Evolutionary conservation across 2,329 filamentous ascomycete species (phyloP).

Genomic region (Cladosporium sp.): DNA sequence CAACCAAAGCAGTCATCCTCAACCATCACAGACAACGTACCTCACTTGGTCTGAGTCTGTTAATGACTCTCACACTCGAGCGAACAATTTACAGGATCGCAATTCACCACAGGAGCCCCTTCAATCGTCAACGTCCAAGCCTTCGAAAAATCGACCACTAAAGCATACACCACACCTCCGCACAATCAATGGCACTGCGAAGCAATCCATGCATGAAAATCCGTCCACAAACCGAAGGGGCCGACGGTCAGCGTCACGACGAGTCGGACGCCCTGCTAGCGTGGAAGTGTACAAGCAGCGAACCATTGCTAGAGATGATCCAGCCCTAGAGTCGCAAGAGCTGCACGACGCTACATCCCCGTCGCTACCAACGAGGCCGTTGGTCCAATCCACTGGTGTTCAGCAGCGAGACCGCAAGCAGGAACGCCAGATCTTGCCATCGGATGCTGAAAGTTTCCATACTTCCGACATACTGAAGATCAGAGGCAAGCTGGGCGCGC

Average conservation of each 20-base stretch:
- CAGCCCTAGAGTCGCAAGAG: not conserved
- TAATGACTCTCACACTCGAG: slow-evolving; percentile 18
- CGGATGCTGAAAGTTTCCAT: not conserved
- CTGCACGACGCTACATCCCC: slow-evolving; percentile 2
- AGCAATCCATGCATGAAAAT: not conserved
- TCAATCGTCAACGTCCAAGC: not conserved
- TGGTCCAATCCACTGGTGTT: not conserved
- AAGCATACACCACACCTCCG: not conserved
- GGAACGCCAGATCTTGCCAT: not conserved
- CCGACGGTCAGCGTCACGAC: not conserved
- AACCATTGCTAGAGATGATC: not conserved
- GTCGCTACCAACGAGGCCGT: not conserved
- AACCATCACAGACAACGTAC: slow-evolving; percentile 30
- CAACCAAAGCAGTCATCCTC: slow-evolving; percentile 14
- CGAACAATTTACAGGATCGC: not conserved
- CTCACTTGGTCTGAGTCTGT: slow-evolving; percentile 42
- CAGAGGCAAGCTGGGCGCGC: not conserved
- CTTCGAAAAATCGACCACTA: not conserved
- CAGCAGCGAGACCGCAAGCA: not conserved
- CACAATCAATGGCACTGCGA: not conserved
- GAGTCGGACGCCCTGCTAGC: not conserved
- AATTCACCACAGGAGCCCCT: not conserved
- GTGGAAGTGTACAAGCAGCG: not conserved
- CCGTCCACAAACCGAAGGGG: too few species aligned
- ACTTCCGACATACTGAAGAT: slow-evolving; percentile 9